These are phyloP conservation scores for Beauveria rudraprayagi DNA, from an alignment of 2,329 filamentous ascomycete species.

Conservation along the genomic window DNA sequence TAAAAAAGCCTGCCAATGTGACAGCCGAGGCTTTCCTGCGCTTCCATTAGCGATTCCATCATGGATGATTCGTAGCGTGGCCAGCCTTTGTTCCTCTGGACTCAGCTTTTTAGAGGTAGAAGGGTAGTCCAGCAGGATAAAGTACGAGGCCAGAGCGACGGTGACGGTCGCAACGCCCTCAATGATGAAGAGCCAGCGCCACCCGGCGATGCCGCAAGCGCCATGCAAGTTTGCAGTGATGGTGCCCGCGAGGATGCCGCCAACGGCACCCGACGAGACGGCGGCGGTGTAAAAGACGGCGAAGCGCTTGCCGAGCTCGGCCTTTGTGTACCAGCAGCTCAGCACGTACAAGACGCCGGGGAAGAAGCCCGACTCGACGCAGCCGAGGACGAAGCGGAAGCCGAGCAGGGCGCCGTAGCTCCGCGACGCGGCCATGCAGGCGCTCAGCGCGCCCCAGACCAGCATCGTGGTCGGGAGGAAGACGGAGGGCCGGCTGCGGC, in stretches of 20 bases:
- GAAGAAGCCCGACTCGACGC: conserved; percentile 51
- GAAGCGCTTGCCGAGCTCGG: conserved; percentile 46
- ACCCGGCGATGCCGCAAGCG: conserved; percentile 52
- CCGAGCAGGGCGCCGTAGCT: conserved; percentile 38
- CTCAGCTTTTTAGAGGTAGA: conserved; percentile 54
- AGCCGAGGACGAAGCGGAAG: conserved; percentile 41
- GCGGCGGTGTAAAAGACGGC: conserved; percentile 48
- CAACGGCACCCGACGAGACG: conserved; percentile 49
- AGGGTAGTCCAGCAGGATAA: conserved; percentile 59
- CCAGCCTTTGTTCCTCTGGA: conserved; percentile 52
- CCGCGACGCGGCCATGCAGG: conserved; percentile 45
- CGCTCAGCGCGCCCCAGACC: conserved; percentile 45
- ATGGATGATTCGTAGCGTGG: conserved; percentile 50
- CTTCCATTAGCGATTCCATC: conserved; percentile 30
- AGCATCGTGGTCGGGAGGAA: conserved; percentile 46
- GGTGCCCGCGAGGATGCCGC: conserved; percentile 48
- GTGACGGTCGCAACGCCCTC: conserved; percentile 52
- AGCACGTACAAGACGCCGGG: conserved; percentile 49
- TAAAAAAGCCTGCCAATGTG: conserved; percentile 21
- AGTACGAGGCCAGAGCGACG: conserved; percentile 46
- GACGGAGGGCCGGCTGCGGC: conserved; percentile 41
- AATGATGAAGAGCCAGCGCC: conserved; percentile 54
- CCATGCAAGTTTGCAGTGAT: conserved; percentile 49
- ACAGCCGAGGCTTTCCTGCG: conserved; percentile 21
- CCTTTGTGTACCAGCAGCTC: conserved; percentile 47